Evolutionary conservation across 2,329 filamentous ascomycete species (phyloP).

Genomic region (Fusarium subglutinans): DNA sequence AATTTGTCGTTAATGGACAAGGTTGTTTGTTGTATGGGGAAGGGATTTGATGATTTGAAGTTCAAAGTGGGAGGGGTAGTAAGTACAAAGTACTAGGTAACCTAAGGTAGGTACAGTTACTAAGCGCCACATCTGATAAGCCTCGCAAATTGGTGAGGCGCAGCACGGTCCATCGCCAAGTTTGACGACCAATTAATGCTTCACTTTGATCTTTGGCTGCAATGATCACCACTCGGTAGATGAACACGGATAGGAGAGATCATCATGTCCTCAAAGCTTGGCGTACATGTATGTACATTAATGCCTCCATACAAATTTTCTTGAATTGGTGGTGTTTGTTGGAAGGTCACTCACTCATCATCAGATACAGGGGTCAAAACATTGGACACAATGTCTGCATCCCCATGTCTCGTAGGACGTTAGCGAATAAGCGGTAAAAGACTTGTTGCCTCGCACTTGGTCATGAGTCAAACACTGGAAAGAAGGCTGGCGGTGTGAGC

Average conservation of each 20-base stretch:
- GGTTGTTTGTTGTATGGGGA: slow-evolving; percentile 28
- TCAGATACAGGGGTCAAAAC: background rate
- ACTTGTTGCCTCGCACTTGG: background rate
- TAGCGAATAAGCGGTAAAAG: background rate
- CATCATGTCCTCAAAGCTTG: background rate
- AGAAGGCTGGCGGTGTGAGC: slow-evolving; percentile 12
- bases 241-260: background rate
- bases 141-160: slow-evolving; percentile 28
- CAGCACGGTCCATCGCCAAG: slow-evolving; percentile 19
- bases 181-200: background rate
- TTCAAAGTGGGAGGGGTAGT: slow-evolving; percentile 32
- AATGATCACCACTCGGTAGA: slow-evolving; percentile 7
- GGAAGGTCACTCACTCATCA: background rate
- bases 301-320: background rate
- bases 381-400: background rate
- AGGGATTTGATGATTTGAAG: slow-evolving; percentile 11
- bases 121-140: slow-evolving; percentile 40
- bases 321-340: background rate
- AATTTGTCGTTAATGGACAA: slow-evolving; percentile 26
- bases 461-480: background rate
- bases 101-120: background rate
- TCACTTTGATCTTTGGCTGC: background rate
- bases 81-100: background rate
- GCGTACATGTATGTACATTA: background rate
- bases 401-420: background rate